Conservation (phyloP, 2,329 filamentous ascomycete genomes). For the Pseudophaeomoniella oleicola region DNA sequence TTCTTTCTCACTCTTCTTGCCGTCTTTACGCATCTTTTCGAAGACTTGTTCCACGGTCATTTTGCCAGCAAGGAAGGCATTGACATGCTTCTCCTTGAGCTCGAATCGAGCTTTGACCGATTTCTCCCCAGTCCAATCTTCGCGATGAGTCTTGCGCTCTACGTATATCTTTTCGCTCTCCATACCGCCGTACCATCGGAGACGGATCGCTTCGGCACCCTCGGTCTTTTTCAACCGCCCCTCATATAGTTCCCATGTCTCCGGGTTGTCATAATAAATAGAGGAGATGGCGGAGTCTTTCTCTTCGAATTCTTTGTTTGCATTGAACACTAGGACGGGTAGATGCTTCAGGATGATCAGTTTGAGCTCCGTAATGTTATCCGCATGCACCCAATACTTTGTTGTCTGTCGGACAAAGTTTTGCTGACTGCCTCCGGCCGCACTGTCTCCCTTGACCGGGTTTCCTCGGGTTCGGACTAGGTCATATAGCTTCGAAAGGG, state of each 20-base stretch:
- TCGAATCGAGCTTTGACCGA: constrained; percentile 95
- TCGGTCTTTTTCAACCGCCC: constrained; percentile 95
- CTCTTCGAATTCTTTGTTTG: constrained; percentile 86
- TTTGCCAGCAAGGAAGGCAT: constrained; percentile 72
- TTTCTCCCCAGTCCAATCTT: constrained; percentile 98
- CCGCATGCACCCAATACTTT: constrained; percentile 98
- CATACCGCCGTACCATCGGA: constrained; percentile 98
- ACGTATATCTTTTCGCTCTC: constrained; percentile 89
- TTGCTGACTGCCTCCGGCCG: constrained; percentile 81
- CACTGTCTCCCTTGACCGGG: constrained; percentile 78
- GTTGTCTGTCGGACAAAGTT: constrained; percentile 96
- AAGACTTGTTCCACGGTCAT: constrained; percentile 81
- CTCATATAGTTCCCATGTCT: constrained; percentile 87
- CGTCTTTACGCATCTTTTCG: constrained; percentile 88
- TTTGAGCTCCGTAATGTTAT: constrained; percentile 97
- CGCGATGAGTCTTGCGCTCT: constrained; percentile 92
- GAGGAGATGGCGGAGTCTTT: constrained; percentile 92
- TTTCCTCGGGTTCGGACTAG: constrained; percentile 85
- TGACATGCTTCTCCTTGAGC: constrained; percentile 94
- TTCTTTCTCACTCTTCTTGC: constrained; percentile 83
- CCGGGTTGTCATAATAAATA: constrained; percentile 93
- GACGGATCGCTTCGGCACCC: constrained; percentile 86
- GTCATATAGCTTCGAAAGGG: constrained; percentile 90
- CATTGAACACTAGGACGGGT: constrained; percentile 91
- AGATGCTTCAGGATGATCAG: constrained; percentile 96